A percentile compares a stretch with the other conserved stretches of the same genome.
Conservation (phyloP, 2,329 filamentous ascomycete species). For the Chlorencoelia australis region DNA sequence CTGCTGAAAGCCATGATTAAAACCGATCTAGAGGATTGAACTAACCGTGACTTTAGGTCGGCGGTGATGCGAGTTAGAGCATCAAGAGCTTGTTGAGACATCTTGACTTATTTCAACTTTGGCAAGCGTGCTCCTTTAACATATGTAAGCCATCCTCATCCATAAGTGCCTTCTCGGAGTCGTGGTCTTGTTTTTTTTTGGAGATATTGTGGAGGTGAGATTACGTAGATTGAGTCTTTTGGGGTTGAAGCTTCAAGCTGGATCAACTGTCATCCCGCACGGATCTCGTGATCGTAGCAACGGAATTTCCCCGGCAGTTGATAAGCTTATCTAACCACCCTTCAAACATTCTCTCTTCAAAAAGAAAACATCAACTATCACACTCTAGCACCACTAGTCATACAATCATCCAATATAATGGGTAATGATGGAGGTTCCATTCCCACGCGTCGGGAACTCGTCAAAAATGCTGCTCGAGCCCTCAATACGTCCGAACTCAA, state of each 20-base stretch:
- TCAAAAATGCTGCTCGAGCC: conserved; percentile 80
- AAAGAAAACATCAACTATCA: no score
- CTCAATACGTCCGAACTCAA: conserved; percentile 81
- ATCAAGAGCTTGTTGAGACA: conserved; percentile 27
- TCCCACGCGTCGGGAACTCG: conserved; percentile 87
- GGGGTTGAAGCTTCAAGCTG: no score
- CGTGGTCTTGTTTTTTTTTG: conserved; percentile 1
- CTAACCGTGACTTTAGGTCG: conserved; percentile 25
- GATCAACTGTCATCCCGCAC: no score
- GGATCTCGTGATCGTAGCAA: no score
- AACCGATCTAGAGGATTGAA: background rate
- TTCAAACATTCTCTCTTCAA: no score
- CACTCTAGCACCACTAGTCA: background rate
- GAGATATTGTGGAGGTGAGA: background rate
- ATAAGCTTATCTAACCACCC: no score
- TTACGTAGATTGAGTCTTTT: no score
- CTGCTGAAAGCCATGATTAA: background rate
- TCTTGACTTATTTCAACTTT: conserved; percentile 19
- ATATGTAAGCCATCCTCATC: conserved; percentile 18
- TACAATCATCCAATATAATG: conserved; percentile 42
- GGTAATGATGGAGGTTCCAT: conserved; percentile 98
- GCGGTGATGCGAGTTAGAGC: conserved; percentile 23
- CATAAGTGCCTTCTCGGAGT: conserved; percentile 12
- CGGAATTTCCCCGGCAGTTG: no score
- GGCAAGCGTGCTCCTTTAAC: conserved; percentile 15